Base-by-base conservation (phyloP, 78 protist genomes). In the Guillardia theta region DNA sequence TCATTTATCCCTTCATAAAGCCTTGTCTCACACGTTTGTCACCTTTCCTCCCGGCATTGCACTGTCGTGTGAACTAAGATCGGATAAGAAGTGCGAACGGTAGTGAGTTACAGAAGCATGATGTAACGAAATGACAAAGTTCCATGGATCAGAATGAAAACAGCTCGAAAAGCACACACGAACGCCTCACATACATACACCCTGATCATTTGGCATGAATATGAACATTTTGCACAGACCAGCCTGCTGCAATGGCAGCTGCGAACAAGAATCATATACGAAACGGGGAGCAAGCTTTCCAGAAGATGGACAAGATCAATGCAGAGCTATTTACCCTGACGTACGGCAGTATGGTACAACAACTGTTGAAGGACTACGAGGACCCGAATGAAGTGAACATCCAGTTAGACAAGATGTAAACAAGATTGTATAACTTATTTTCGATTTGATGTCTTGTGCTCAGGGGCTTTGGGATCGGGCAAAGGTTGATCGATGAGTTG, bases 271-370 rank as follows among this genome's bases (percentile, higher is more conserved):
- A 44, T 18, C 39, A 21, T 15, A 30, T 12, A 15, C 48, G 88
- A 10, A 12, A 48, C 15, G 95, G 95, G 47, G 95, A 93, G 19
- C 88, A 41, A 9, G 88, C 80, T 50, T 93, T 93, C 78, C 2
- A 24, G 48, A 70, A 78, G 78, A 36, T 93, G 15, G 95, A 93
- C 41, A 93, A 93, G 92, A 54, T 93, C 33, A 98, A 95, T 93
- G 90, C 98, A 22, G 99, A 99, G 95, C 93, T 99, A 36, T 98
- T 99, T 58, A 94, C 99, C 22, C 88, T 99, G 54, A 99, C 99
- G 27, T 99, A 99, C 93, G 99, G 99, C 21, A 96, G 99, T 48
- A 80, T 99, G 3, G 99, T 99, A 4, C 78, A 97, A 33, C 99
- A 98, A 94, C 98, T 99, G 37, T 27, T 99, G 41, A 94, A 97